Percentiles rank a stretch among this genome's conserved stretches.
Conservation (phyloP, 352 stramenopile species). For the Elongisporangium senticosum region DNA sequence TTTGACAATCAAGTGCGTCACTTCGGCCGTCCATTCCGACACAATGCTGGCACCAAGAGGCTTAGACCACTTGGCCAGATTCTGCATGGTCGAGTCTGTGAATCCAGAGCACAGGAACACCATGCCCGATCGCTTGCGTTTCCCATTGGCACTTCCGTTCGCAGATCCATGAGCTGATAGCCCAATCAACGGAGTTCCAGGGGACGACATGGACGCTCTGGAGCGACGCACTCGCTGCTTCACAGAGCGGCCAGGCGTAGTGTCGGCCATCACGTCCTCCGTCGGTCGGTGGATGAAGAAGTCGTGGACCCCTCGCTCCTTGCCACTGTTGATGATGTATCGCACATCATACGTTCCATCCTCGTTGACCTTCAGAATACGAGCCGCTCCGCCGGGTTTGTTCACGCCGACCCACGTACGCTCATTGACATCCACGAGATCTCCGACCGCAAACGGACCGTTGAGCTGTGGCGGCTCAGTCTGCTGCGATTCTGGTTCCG, state of each 20-base stretch:
- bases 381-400: slow-evolving; percentile 83
- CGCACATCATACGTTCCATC: slow-evolving; percentile 57
- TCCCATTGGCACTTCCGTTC: slow-evolving; percentile 12
- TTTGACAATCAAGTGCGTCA: slow-evolving; percentile 83
- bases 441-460: slow-evolving; percentile 41
- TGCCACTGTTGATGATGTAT: slow-evolving; percentile 37
- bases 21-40: slow-evolving; percentile 38
- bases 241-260: slow-evolving; percentile 28
- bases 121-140: slow-evolving; percentile 29
- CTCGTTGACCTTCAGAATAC: slow-evolving; percentile 59
- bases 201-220: slow-evolving; percentile 4
- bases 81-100: slow-evolving; percentile 27
- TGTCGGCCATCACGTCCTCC: slow-evolving; percentile 32
- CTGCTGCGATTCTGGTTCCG: slow-evolving; percentile 6
- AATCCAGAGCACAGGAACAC: slow-evolving; percentile 61
- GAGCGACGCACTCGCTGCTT: slow-evolving; percentile 18
- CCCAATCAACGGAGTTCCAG: not conserved
- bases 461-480: slow-evolving; percentile 14
- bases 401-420: slow-evolving; percentile 91
- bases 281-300: slow-evolving; percentile 32
- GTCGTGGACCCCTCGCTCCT: slow-evolving; percentile 26
- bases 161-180: not conserved
- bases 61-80: slow-evolving; percentile 42
- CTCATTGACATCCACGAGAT: slow-evolving; percentile 83
- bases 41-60: slow-evolving; percentile 42